These are phyloP conservation scores for Arthrinium phaeospermum DNA, from an alignment of 2,329 filamentous ascomycete species.

Conservation along the genomic window DNA sequence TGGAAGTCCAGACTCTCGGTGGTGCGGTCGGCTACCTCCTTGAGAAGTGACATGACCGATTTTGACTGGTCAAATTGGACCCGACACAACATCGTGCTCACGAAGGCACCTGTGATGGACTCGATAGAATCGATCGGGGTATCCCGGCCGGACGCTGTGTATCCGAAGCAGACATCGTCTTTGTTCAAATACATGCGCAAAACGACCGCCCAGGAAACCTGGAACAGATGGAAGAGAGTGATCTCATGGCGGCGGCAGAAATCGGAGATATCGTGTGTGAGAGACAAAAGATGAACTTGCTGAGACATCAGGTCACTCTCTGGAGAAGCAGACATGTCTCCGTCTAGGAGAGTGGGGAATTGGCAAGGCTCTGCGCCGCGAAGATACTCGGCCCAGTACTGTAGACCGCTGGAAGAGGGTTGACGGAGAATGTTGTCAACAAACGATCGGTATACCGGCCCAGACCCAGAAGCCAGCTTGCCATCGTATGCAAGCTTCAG, in stretches of 20 bases:
- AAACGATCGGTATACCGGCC: conserved; percentile 28
- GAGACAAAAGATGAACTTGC: conserved; percentile 20
- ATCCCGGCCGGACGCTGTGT: conserved; percentile 59
- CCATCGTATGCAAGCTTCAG: conserved; percentile 35
- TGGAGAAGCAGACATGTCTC: not conserved
- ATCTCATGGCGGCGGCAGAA: conserved; percentile 48
- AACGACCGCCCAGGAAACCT: conserved; percentile 21
- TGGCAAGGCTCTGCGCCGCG: conserved; percentile 34
- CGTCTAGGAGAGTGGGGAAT: conserved; percentile 27
- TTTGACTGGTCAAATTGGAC: conserved; percentile 33
- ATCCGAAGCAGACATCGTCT: conserved; percentile 31
- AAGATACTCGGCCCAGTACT: conserved; percentile 37
- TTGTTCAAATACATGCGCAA: conserved; percentile 20
- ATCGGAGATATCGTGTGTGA: conserved; percentile 26
- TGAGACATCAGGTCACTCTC: conserved; percentile 28
- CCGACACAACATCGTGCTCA: conserved; percentile 60
- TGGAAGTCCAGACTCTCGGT: conserved; percentile 19
- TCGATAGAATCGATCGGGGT: conserved; percentile 53
- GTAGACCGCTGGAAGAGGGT: conserved; percentile 25
- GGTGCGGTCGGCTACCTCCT: conserved; percentile 3
- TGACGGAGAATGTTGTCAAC: conserved; percentile 28
- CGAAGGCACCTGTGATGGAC: conserved; percentile 55
- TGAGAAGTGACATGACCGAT: not conserved
- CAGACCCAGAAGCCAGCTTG: conserved; percentile 14
- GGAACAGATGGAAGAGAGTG: conserved; percentile 39